Conservation (phyloP, 352 stramenopile genomes). For the Phytophthora citrophthora region DNA sequence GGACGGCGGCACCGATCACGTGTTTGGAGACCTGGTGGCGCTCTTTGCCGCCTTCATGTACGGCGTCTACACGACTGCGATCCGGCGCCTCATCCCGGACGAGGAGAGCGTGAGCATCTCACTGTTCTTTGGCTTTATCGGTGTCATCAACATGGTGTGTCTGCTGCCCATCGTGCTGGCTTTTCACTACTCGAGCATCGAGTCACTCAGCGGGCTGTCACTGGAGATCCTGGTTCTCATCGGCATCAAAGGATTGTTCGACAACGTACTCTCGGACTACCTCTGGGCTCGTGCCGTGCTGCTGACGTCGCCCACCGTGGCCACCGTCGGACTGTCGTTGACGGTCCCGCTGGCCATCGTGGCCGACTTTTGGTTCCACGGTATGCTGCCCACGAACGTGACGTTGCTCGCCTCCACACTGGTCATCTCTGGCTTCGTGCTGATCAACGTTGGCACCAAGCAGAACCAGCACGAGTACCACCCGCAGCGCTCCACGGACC, state of each 20-base stretch:
- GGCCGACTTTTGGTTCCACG: conserved; percentile 83
- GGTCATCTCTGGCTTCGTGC: conserved; percentile 77
- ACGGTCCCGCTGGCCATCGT: conserved; percentile 96
- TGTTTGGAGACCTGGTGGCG: conserved; percentile 67
- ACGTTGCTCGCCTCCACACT: conserved; percentile 67
- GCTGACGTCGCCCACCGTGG: conserved; percentile 95
- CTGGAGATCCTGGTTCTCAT: conserved; percentile 86
- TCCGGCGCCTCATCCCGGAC: conserved; percentile 79
- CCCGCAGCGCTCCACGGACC: conserved; percentile 40
- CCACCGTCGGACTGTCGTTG: conserved; percentile 95
- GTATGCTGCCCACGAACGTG: conserved; percentile 53
- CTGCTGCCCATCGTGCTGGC: conserved; percentile 72
- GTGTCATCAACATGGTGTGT: conserved; percentile 87
- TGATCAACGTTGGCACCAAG: conserved; percentile 72
- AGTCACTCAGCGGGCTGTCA: conserved; percentile 64
- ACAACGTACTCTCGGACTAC: conserved; percentile 96
- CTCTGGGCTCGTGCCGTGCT: conserved; percentile 95
- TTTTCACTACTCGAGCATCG: conserved; percentile 65
- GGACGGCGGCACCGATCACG: conserved; percentile 40
- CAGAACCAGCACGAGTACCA: conserved; percentile 70
- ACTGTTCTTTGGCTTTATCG: conserved; percentile 95
- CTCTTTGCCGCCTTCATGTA: conserved; percentile 92
- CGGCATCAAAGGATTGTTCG: conserved; percentile 90
- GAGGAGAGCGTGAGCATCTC: conserved; percentile 91
- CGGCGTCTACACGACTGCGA: conserved; percentile 93